Base-by-base conservation (phyloP, 495 filamentous ascomycete genomes). In the Clohesyomyces aquaticus region DNA sequence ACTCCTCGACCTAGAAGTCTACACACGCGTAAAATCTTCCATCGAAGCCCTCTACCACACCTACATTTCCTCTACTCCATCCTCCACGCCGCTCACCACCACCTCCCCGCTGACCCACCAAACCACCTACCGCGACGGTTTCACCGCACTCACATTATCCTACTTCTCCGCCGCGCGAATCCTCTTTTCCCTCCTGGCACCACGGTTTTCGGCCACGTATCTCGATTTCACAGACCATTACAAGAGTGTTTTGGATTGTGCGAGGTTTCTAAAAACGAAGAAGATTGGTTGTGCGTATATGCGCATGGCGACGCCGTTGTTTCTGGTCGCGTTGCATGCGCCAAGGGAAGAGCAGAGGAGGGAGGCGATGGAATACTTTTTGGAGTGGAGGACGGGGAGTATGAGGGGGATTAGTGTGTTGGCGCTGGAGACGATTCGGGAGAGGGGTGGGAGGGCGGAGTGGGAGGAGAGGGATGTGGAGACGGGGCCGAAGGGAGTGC, bases 211-310 rank as follows among this genome's bases (percentile, higher is more conserved):
- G 6, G 21, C 22, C n/a, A 54, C 23, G 9, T 65, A 59, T 29
- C 41, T 42, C 0, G 62, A 59, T 19, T 28, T 53, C 16, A 59
- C 48, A 8, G 62, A 65, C 38, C 22, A 59, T 35, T 49, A 32
- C 23, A 47, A 2, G 1, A 45, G 23, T 0, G 48, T 65, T 11
- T 25, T 65, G 12, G 29, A 52, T 8, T 41, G 43, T 29, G 55
- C 62, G n/a, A 9, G 18, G 41, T 65, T 35, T 41, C 22, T 65
- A 14, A 12, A n/a, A 4, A 41, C 55, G 6, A n/a, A 28, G 2
- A 59, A 29, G 9, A 59, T 65, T 23, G 62, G 62, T 3, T 65
- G 62, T 41, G 62, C 62, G 38, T 65, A 59, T 26, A 65, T 65
- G 55, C 62, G 62, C 32, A 59, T 65, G 55, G 55, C 55, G 8